These are phyloP conservation scores for Suillus decipiens DNA, from an alignment of 768 basidiomycete species.

Conservation along the genomic window DNA sequence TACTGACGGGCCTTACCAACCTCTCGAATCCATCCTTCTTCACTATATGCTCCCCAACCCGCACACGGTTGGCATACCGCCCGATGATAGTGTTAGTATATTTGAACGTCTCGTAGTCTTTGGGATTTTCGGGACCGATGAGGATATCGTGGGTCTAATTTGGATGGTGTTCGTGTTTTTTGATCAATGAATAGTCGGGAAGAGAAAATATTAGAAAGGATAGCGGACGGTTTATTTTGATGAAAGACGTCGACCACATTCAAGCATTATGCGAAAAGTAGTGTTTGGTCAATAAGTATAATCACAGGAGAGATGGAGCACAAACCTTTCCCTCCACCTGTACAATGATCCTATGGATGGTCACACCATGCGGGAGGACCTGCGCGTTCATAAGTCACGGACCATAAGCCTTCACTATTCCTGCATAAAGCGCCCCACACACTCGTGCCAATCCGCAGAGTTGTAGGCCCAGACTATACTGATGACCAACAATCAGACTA, in stretches of 20 bases:
- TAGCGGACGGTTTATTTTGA: constrained; percentile 23
- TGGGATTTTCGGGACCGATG: constrained; percentile 66
- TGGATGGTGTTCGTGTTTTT: neutral
- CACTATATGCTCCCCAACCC: constrained; percentile 54
- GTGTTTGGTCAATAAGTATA: neutral
- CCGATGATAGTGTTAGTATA: constrained; percentile 77
- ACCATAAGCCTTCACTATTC: neutral
- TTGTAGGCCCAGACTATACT: neutral
- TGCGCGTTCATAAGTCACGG: constrained; percentile 23
- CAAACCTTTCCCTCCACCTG: constrained; percentile 64
- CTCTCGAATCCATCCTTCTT: constrained; percentile 55
- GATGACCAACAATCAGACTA: neutral
- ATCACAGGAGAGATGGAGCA: neutral
- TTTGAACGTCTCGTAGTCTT: constrained; percentile 58
- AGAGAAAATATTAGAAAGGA: neutral
- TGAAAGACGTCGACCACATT: neutral
- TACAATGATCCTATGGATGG: constrained; percentile 66
- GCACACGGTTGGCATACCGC: constrained; percentile 71
- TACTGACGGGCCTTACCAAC: constrained; percentile 44
- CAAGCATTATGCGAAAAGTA: constrained; percentile 1
- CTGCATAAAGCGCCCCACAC: constrained; percentile 1
- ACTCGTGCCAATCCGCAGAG: neutral
- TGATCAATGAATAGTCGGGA: neutral
- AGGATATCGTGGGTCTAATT: constrained; percentile 70
- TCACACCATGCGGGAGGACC: constrained; percentile 69